Percentiles rank a stretch among this genome's conserved stretches.
These are phyloP conservation scores for Pleoardoris graminearum DNA, from an alignment of 2,329 filamentous ascomycete species.

Conservation along the genomic window DNA sequence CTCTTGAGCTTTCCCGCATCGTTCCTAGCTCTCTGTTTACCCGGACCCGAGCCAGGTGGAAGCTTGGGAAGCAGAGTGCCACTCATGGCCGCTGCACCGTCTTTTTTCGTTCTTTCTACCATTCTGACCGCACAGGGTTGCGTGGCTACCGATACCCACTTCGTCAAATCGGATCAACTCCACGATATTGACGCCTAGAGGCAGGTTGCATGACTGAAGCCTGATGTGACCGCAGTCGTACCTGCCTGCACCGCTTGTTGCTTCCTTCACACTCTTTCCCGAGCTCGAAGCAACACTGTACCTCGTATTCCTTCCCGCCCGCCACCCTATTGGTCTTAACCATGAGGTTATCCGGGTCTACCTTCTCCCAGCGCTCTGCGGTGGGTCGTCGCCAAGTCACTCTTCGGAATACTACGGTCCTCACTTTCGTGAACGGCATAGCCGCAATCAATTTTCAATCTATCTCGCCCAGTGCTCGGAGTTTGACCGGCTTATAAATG, in stretches of 20 bases:
- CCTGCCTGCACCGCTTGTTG: not conserved
- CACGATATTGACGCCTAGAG: too few species aligned
- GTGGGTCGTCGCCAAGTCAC: slow-evolving; percentile 19
- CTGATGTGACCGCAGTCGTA: too few species aligned
- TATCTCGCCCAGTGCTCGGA: slow-evolving; percentile 27
- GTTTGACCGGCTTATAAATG: slow-evolving; percentile 22
- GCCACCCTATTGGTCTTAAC: not conserved
- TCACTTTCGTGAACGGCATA: slow-evolving; percentile 26
- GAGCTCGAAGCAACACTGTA: slow-evolving; percentile 4
- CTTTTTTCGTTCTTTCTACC: not conserved
- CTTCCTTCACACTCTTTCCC: slow-evolving; percentile 10
- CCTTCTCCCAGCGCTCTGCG: slow-evolving; percentile 3
- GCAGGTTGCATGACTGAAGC: too few species aligned
- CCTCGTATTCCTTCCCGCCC: slow-evolving; percentile 16
- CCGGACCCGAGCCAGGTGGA: slow-evolving; percentile 2
- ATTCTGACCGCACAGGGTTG: too few species aligned
- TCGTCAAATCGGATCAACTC: too few species aligned
- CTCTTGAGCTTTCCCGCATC: not conserved
- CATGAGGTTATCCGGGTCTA: slow-evolving; percentile 2
- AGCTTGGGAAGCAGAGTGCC: not conserved
- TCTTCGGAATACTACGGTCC: slow-evolving; percentile 15
- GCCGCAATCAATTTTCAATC: slow-evolving; percentile 41
- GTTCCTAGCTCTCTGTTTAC: not conserved
- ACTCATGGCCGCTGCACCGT: not conserved
- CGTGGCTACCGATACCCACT: too few species aligned